Evolutionary conservation across 2,329 filamentous ascomycete species (phyloP).

Genomic region (Trichoderma hamatum): DNA sequence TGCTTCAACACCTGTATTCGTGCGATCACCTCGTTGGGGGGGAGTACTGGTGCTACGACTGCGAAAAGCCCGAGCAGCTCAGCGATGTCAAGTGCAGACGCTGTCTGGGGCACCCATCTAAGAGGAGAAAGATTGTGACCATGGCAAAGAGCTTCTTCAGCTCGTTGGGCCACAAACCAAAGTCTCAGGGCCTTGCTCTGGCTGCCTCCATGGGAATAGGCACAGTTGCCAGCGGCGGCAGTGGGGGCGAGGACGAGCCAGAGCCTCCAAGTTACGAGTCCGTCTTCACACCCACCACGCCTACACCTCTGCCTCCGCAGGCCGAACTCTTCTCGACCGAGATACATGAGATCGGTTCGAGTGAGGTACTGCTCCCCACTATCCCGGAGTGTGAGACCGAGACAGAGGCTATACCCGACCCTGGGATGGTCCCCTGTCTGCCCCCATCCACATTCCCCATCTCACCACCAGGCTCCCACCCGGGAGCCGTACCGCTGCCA

Average conservation of each 20-base stretch:
- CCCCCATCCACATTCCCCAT: conserved; percentile 32
- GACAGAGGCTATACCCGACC: conserved; percentile 24
- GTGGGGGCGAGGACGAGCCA: conserved; percentile 33
- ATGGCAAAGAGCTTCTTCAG: conserved; percentile 59
- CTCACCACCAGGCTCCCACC: conserved; percentile 25
- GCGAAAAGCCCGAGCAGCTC: conserved; percentile 55
- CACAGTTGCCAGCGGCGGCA: background rate
- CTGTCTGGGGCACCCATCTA: conserved; percentile 54
- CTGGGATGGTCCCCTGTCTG: conserved; percentile 30
- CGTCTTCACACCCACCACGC: conserved; percentile 40
- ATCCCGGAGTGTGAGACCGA: conserved; percentile 37
- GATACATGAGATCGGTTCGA: conserved; percentile 58
- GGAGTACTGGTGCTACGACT: conserved; percentile 61
- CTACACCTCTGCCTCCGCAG: conserved; percentile 34
- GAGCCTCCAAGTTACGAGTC: conserved; percentile 54
- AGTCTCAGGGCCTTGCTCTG: conserved; percentile 33
- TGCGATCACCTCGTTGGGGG: conserved; percentile 53
- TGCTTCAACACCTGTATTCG: conserved; percentile 56
- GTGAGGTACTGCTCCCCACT: conserved; percentile 43
- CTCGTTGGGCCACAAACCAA: conserved; percentile 54
- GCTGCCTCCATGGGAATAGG: conserved; percentile 12
- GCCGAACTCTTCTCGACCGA: conserved; percentile 54
- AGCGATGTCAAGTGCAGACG: conserved; percentile 55
- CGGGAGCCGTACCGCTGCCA: conserved; percentile 19
- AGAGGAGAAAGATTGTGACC: conserved; percentile 54